Base-by-base conservation (phyloP, 352 stramenopile species). In the Pythium sukuiense region DNA sequence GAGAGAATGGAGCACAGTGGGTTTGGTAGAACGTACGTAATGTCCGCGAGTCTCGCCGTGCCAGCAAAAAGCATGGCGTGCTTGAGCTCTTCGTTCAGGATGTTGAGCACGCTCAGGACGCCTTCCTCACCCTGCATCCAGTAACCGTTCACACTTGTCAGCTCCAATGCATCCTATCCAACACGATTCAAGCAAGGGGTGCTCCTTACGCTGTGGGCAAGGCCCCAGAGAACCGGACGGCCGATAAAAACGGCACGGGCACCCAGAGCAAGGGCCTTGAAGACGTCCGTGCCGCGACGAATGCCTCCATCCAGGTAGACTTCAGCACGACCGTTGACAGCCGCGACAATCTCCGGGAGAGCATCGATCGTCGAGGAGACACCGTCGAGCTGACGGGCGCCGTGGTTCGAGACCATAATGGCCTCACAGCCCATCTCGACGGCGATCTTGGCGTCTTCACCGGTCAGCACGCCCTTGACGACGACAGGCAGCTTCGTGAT, bases 261-360 rank as follows among this genome's bases (percentile, higher is more conserved):
- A 39, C 95, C 95, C 43, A 98, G 76, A 3, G 94, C 95, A 18
- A 98, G n/a, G 29, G 93, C 95, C 79, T 98, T 98, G 72, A 98
- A 97, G 45, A 96, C 90, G 71, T 99, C 97, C 3, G 95, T 99
- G 39, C 96, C 97, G 61, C 96, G 90, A 67, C 95, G 87, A 49
- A 99, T 77, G 20, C 97, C 97, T 30, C 95, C 91, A 66, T 99
- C 97, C 43, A 99, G 50, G 59, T 98, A 96, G 43, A 99, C 87
- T 63, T 98, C 90, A 1, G 80, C 85, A 30, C 87, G 74, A 20
- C 79, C 74, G 67, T 92, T 72, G 6, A 98, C 89, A 0, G 92
- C 93, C 20, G 76, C 67, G 1, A 97, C 88, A 46, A 99, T 85
- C 43, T 97, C 94, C 11, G 92, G 89, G 20, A 99, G 79, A 18